Evolutionary conservation across 1,284 basidiomycete genomes (phyloP).

Genomic region (Chiua sp.): DNA sequence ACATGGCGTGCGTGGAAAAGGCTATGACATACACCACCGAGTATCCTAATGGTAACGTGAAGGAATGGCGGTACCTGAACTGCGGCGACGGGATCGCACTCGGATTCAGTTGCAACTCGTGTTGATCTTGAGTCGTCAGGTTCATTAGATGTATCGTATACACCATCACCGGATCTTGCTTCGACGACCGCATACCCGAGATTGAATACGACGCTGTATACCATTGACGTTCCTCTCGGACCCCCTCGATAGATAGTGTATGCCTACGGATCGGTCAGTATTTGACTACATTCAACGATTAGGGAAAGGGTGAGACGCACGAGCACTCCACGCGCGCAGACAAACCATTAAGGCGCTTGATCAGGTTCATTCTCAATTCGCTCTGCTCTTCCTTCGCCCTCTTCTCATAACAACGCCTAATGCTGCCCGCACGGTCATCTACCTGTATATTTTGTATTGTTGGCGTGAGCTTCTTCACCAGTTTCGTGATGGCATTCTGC

Average conservation of each 20-base stretch:
- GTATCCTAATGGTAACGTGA: constrained; percentile 41
- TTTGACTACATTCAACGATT: not conserved
- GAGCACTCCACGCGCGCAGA: constrained; percentile 7
- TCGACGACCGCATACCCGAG: constrained; percentile 16
- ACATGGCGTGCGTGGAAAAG: not conserved
- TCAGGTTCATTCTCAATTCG: constrained; percentile 24
- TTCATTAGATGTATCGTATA: constrained; percentile 45
- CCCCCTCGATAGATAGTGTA: constrained; percentile 19
- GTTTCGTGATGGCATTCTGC: constrained; percentile 2
- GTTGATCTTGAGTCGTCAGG: constrained; percentile 47
- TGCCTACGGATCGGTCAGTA: constrained; percentile 19
- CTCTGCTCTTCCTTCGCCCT: constrained; percentile 19
- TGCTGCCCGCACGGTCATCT: not conserved
- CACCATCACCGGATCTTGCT: constrained; percentile 29
- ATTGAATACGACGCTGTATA: constrained; percentile 16
- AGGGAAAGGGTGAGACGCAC: constrained; percentile 14
- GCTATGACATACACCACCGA: constrained; percentile 41
- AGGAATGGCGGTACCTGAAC: constrained; percentile 30
- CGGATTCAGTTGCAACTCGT: constrained; percentile 45
- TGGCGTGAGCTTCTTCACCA: constrained; percentile 5
- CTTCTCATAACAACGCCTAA: constrained; percentile 5
- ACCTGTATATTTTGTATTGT: constrained; percentile 15
- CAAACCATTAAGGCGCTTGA: constrained; percentile 29
- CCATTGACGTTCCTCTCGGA: not conserved
- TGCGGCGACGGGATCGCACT: constrained; percentile 44